Evolutionary conservation across 257 asterid genomes (phyloP).

Genomic region (Paulownia fortunei): DNA sequence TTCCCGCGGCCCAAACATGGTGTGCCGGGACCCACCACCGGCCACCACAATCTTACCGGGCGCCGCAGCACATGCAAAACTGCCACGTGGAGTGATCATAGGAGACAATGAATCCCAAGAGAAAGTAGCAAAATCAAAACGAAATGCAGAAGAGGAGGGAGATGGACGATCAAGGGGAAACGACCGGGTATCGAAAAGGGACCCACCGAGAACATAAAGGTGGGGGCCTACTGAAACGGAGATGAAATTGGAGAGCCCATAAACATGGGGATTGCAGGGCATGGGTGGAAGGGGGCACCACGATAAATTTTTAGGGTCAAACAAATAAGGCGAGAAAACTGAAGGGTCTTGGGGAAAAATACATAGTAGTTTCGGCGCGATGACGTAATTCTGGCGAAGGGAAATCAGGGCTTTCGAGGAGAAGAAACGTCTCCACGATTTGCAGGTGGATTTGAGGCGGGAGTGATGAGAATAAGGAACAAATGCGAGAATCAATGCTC

Average conservation of each 20-base stretch:
- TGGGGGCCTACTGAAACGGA: constrained; percentile 66
- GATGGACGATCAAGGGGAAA: constrained; percentile 82
- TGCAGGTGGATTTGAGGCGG: constrained; percentile 73
- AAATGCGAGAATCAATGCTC: constrained; percentile 68
- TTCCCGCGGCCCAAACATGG: constrained; percentile 90
- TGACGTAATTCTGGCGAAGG: constrained; percentile 59
- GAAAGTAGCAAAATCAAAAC: constrained; percentile 63
- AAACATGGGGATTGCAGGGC: constrained; percentile 91
- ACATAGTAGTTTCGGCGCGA: constrained; percentile 63
- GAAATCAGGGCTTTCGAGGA: constrained; percentile 64
- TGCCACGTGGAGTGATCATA: constrained; percentile 89
- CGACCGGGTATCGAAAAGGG: constrained; percentile 84
- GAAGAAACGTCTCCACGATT: constrained; percentile 78
- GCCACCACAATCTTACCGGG: constrained; percentile 83
- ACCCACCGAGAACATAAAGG: constrained; percentile 85
- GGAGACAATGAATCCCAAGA: constrained; percentile 73
- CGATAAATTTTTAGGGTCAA: constrained; percentile 68
- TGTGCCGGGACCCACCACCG: constrained; percentile 92
- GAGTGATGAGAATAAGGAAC: constrained; percentile 80
- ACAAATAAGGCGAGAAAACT: constrained; percentile 67
- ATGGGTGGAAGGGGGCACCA: constrained; percentile 83
- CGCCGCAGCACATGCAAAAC: constrained; percentile 84
- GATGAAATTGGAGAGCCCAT: constrained; percentile 83
- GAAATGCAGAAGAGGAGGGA: constrained; percentile 63
- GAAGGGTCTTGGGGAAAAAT: constrained; percentile 91